Evolutionary conservation across 2,329 filamentous ascomycete genomes (phyloP), one percentile per base, ranked within the genome.

Genomic region (Aspergillus sp.): DNA sequence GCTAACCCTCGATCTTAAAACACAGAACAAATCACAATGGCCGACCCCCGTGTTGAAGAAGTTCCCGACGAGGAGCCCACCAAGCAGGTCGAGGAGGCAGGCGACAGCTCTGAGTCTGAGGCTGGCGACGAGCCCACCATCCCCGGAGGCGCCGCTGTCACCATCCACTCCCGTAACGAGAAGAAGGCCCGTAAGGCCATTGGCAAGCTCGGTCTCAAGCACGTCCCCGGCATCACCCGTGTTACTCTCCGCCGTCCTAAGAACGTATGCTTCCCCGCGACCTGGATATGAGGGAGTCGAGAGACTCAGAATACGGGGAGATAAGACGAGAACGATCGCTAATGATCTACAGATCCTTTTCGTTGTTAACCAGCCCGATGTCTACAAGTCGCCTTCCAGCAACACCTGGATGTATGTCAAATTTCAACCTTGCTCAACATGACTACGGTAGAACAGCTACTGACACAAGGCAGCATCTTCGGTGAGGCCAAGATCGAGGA

Each of bases 401-500:
- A 97, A 97, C 84, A 97, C 91, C 72, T 98, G 91, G 83, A 98
- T 98, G 91, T 97, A 77, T 83, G 90, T 73, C 56, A 3, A 42
- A 13, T 19, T 33, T 27, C 33, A 30, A 39, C 9, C 17, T 19
- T 19, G 17, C 17, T 42, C 10, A 30, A 30, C n/a, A 19, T 37
- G n/a, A 37, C 33, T 10, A 37, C 17, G n/a, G 9, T 9, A 37
- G 5, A 23, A 7, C 44, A 46, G 32, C 47, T 38, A 41, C 60
- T 67, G 49, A 69, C 57, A 50, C 46, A 39, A 53, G 52, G 50
- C 62, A 96, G 91, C 77, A 94, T 97, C 75, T 98, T 98, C 72
- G 93, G 93, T 74, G 94, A 98, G 82, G 93, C 94, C 70, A 98
- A 98, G 88, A 97, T 98, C 60, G 93, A 98, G 83, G 94, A 98